A percentile compares a stretch with the other conserved stretches of the same genome.
phyloP scores from a whole-genome alignment of 2,329 filamentous ascomycete species.

The Monosporascus sp. region DNA sequence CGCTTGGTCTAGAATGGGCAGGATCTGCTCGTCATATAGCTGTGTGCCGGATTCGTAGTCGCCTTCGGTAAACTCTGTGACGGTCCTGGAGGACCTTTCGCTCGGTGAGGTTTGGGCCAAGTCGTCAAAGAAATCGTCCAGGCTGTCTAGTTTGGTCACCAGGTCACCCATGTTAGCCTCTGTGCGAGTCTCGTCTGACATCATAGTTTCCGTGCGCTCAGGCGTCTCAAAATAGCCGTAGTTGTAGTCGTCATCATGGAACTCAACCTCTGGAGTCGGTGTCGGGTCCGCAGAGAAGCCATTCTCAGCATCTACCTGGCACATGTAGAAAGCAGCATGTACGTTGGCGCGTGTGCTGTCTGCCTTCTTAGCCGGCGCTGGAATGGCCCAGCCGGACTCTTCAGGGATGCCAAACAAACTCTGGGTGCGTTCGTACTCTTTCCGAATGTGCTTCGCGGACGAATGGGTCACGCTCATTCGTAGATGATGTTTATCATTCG shows the following conservation, averaged over 20 bases:
- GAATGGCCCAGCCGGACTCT: slow-evolving; percentile 92
- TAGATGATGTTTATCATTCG: slow-evolving; percentile 89
- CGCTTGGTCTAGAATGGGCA: slow-evolving; percentile 84
- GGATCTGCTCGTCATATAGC: slow-evolving; percentile 87
- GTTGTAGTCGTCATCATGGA: slow-evolving; percentile 82
- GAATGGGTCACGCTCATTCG: slow-evolving; percentile 97
- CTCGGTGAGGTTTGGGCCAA: slow-evolving; percentile 53
- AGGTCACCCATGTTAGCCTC: slow-evolving; percentile 77
- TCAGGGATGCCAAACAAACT: slow-evolving; percentile 96
- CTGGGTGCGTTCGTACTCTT: slow-evolving; percentile 91
- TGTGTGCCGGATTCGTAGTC: slow-evolving; percentile 70
- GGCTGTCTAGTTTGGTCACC: slow-evolving; percentile 70
- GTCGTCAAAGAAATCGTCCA: slow-evolving; percentile 80
- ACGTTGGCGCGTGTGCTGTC: slow-evolving; percentile 84
- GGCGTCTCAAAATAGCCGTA: slow-evolving; percentile 69
- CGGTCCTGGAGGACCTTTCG: slow-evolving; percentile 57
- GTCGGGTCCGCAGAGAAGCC: slow-evolving; percentile 53
- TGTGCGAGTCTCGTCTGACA: slow-evolving; percentile 73
- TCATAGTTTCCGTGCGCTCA: slow-evolving; percentile 83
- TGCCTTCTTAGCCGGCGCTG: slow-evolving; percentile 85
- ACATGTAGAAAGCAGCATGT: slow-evolving; percentile 93
- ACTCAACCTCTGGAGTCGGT: slow-evolving; percentile 82
- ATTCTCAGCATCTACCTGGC: slow-evolving; percentile 60
- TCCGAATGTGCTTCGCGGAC: slow-evolving; percentile 77
- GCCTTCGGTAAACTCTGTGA: slow-evolving; percentile 60